These are phyloP conservation scores for Chlorella sp. DNA, from an alignment of 139 green algal species.

Conservation along the genomic window DNA sequence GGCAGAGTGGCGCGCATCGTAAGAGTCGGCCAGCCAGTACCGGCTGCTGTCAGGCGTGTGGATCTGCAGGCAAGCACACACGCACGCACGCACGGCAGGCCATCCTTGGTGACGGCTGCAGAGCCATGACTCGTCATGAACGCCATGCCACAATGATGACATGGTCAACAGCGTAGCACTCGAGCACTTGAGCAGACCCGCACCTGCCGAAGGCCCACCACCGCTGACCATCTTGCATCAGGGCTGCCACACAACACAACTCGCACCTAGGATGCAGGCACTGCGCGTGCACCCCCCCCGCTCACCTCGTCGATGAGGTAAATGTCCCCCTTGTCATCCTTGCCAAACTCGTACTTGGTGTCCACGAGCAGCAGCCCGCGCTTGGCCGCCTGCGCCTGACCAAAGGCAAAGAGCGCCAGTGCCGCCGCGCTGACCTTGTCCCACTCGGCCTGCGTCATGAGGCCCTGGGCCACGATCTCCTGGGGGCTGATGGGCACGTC, in stretches of 20 bases:
- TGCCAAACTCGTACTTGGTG: conserved; percentile 93
- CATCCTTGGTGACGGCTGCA: too few species aligned
- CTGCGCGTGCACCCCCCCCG: too few species aligned
- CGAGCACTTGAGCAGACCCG: too few species aligned
- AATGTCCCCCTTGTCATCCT: conserved; percentile 61
- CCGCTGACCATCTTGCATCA: too few species aligned
- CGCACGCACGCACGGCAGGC: too few species aligned
- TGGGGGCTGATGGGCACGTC: conserved; percentile 83
- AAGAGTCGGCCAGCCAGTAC: conserved; percentile 91
- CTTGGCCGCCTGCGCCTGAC: conserved; percentile 76
- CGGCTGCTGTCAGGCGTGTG: conserved; percentile 94
- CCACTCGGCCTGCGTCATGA: conserved; percentile 85
- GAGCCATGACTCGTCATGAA: too few species aligned
- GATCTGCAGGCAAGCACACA: conserved; percentile 88
- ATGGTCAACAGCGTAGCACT: too few species aligned
- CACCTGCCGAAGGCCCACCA: too few species aligned
- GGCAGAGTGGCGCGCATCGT: conserved; percentile 64
- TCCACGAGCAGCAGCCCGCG: conserved; percentile 94
- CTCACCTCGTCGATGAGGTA: conserved; percentile 52
- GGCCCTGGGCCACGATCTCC: conserved; percentile 50
- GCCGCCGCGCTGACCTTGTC: conserved; percentile 64
- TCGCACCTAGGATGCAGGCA: too few species aligned
- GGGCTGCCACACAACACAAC: too few species aligned
- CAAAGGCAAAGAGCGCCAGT: conserved; percentile 83
- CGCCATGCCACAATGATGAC: too few species aligned